Base-by-base conservation (phyloP, 2,329 filamentous ascomycete genomes). In the Cyclaneusma minus region DNA sequence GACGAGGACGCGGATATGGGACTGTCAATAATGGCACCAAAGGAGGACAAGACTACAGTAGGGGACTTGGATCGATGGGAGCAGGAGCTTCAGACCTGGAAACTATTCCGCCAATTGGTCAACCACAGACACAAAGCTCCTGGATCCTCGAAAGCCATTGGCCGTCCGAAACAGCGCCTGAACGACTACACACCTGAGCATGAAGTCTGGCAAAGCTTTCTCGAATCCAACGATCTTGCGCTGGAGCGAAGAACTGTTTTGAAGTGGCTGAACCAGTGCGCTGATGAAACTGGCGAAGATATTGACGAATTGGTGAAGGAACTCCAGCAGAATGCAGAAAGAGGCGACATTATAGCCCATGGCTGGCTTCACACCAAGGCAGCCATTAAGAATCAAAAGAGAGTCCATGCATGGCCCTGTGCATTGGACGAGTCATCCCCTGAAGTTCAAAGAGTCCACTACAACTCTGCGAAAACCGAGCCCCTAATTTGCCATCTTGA, bases 311-410 rank as follows among this genome's bases (percentile, higher is more conserved):
- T 92, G 15, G 77, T 85, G 26, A 64, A 73, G 27, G 76, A 87
- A 29, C 63, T 85, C 28, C 77, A 85, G 46, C 64, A 71, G 33
- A 73, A 73, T 35, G 77, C 81, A 8, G 79, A 87, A 32, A 64
- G 81, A 41, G 78, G 79, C 7, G 81, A 85, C 25, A 71, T 85
- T 7, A 81, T 89, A 56, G 73, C 80, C 15, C 74, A 84, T 47
- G 87, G 87, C 21, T 94, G 85, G 81, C 68, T 94, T 35, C 83
- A 93, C 48, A 94, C 89, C 0, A 80, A 84, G 35, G 72, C 81
- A 31, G 75, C 76, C 24, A 83, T 98, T 51, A 98, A 98, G 56
- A 68, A 80, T 30, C 72, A 82, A 47, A 98, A 95, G 56, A 73
- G 78, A 31, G 56, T 89, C 36, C 68, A 79, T 32, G 67, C 69